Evolutionary conservation across 495 filamentous ascomycete genomes (phyloP), one percentile per base, ranked within the genome.

Genomic region (Xeromyces bisporus): DNA sequence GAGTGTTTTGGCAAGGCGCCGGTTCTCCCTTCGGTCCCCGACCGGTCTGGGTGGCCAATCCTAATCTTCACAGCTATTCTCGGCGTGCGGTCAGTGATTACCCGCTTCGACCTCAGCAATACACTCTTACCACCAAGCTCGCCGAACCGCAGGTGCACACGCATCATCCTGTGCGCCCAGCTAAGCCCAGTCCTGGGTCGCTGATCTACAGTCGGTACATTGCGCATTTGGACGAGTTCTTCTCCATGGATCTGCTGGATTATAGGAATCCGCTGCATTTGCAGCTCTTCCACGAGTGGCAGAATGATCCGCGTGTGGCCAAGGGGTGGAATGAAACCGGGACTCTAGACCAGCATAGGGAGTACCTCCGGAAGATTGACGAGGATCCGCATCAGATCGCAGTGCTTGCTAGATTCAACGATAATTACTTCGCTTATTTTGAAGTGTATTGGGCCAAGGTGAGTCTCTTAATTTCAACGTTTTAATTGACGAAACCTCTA

Each of bases 391-490:
- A 77, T 39, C 64, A 69, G 27, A 49, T 77, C 6, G 64, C 68
- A 26, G 46, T 80, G 34, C 58, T 80, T 36, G 75, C 67, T 0
- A 53, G 63, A 1, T 80, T 77, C 34, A 59, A 77, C 16, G 69
- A 72, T 12, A 58, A 50, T 17, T 54, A 47, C 5, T 80, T 80
- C 46, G 69, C 73, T 0, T 78, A 78, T 36, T 78, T 72, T 42
- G 75, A 80, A 50, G 51, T 77, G 2, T 80, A 80, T 46, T 80
- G 75, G 75, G 69, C 64, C 11, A 75, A 76, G 64, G 73, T 74
- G 54, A 25, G 45, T 32, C 14, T 20, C 29, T n/a, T 17, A 24
- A 27, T 6, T n/a, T n/a, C n/a, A n/a, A n/a, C n/a, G n/a, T 39
- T 9, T 1, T 14, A 18, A 29, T 37, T 29, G 7, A 39, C 18